Base-by-base conservation (phyloP, 805 yeast genomes). In the Sugiyamaella americana region DNA sequence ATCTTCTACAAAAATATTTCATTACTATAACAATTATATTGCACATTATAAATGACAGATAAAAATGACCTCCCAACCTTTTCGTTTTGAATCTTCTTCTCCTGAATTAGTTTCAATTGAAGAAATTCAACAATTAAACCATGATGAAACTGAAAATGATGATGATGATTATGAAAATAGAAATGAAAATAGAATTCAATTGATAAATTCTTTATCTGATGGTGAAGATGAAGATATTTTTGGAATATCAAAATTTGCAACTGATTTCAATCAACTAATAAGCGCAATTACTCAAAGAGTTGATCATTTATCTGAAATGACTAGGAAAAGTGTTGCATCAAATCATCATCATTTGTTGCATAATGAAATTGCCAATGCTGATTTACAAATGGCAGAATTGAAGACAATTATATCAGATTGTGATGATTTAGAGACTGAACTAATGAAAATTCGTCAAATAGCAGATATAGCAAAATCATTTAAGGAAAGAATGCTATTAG, bases 391-490 rank as follows among this genome's bases (percentile, higher is more conserved):
- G 29, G 55, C 58, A 2, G 58, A 60, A 4, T 65, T 76, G 5
- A 73, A 74, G 37, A 48, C 29, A 5, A 40, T 58, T 5, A 50
- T 78, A 17, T 53, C 52, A 3, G 60, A 68, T 42, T 78, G 85
- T 56, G 68, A 71, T 26, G 74, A 70, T 2, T 54, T 82, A 22
- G 83, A 80, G 49, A 53, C 61, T 34, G 75, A 76, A 44, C 75
- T 77, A 51, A 64, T 70, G 58, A 78, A 77, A 61, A 58, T 80
- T 44, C 74, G 74, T 40, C 82, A 77, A 51, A 64, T 80, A 41
- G 68, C 52, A 69, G 69, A 55, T 53, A 63, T 69, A 46, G 71
- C 73, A 4, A 51, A 53, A 1, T 78, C 70, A 29, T 75, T 75
- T 51, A 68, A 67, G 41, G 41, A 49, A 4, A 54, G 79, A 42